Evolutionary conservation across 805 yeast species (phyloP), one percentile per base, ranked within the genome.

Genomic region (Cyberlindnera petersonii): DNA sequence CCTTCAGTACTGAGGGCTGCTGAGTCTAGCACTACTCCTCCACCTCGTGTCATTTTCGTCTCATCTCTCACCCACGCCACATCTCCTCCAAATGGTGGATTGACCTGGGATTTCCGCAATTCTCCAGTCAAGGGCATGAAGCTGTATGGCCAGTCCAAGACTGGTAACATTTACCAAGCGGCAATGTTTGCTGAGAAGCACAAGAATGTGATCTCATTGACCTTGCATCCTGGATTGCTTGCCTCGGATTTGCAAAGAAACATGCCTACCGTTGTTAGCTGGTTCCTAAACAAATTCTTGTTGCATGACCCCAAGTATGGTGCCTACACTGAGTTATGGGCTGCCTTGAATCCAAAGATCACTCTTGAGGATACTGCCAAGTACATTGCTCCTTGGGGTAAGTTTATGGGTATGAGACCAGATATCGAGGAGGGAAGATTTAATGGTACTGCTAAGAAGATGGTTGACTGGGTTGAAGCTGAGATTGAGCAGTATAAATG

Each of bases 31-130:
- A 49, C 56, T 14, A 42, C 55, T 2, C 60, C 68, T 9, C 59
- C 55, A 2, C 60, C 68, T 9, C 59, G 79, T 33, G 59, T 73
- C 23, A 64, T 74, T 9, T 73, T 75, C 69, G 60, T 71, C 2
- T 49, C 72, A 3, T 72, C 77, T 1, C 36, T 60, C 20, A 69
- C 62, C 0, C 71, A 64, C 28, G 26, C 45, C 15, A 47, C 57
- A 0, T 56, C 69, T 0, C 54, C 59, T 7, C 28, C 43, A 9
- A 58, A 59, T 17, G 68, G 64, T 17, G 58, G 69, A 20, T 42
- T 64, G 36, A 55, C 61, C 43, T 61, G 59, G 32, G 65, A 64
- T 39, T 52, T 64, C 29, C 36, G 34, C n/a, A 37, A 50, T 23
- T 48, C 46, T 9, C 36, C 49, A 4, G 24, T 36, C 17, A 22